Conservation (phyloP, 2,329 filamentous ascomycete genomes). For the Tolypocladium tundrense region DNA sequence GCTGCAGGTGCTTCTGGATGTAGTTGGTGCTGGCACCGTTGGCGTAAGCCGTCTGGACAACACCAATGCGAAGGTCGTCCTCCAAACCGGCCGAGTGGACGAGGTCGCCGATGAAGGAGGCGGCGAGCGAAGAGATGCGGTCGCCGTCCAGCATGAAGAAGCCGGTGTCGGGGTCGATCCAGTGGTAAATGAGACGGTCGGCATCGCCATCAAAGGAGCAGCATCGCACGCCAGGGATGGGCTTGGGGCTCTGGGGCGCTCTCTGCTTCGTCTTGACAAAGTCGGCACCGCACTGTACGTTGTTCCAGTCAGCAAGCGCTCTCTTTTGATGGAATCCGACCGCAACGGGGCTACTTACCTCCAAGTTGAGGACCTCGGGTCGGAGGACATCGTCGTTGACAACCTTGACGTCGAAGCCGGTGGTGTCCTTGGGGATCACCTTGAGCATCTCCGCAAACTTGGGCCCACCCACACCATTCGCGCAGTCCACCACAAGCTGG, state of each 20-base stretch:
- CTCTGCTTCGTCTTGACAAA: slow-evolving; percentile 96
- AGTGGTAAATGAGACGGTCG: slow-evolving; percentile 93
- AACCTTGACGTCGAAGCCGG: slow-evolving; percentile 70
- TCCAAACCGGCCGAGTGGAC: slow-evolving; percentile 69
- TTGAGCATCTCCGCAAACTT: slow-evolving; percentile 84
- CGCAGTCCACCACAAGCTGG: slow-evolving; percentile 78
- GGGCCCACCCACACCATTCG: slow-evolving; percentile 91
- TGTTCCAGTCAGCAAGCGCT: slow-evolving; percentile 3
- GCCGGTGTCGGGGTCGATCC: slow-evolving; percentile 66
- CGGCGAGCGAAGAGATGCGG: slow-evolving; percentile 88
- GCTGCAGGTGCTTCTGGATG: slow-evolving; percentile 74
- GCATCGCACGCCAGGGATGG: slow-evolving; percentile 64
- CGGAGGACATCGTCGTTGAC: slow-evolving; percentile 90
- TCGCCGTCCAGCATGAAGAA: slow-evolving; percentile 95
- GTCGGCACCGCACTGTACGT: slow-evolving; percentile 73
- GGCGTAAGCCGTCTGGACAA: slow-evolving; percentile 95
- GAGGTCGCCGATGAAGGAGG: slow-evolving; percentile 86
- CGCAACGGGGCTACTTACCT: slow-evolving; percentile 42
- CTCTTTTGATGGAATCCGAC: neutral
- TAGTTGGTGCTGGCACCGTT: slow-evolving; percentile 93
- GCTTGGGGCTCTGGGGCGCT: slow-evolving; percentile 73
- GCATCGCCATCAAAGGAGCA: slow-evolving; percentile 93
- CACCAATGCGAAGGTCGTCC: slow-evolving; percentile 77
- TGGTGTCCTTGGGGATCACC: slow-evolving; percentile 59
- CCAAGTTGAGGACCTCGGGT: slow-evolving; percentile 78